phyloP scores from a whole-genome alignment of 163 green algal genomes.

The Scenedesmus sp. region DNA sequence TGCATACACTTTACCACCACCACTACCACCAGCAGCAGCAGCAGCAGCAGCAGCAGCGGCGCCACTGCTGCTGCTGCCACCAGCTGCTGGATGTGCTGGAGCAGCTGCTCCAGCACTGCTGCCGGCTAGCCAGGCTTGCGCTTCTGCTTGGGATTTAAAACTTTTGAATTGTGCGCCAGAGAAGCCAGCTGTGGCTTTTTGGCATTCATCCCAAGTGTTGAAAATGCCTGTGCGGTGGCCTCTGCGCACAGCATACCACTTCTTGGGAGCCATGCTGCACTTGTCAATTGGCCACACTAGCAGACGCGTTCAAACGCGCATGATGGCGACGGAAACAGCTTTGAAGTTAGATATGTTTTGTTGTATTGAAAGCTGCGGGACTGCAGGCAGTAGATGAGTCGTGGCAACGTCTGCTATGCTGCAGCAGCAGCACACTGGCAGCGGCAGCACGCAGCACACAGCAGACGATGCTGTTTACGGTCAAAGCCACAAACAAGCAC shows the following conservation, averaged over 20 bases:
- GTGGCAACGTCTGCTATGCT: background rate
- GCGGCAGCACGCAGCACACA: background rate
- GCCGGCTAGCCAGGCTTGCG: background rate
- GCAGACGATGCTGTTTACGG: background rate
- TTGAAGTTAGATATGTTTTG: background rate
- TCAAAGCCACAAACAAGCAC: no score
- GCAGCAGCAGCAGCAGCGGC: background rate
- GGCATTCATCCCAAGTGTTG: background rate
- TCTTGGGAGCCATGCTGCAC: background rate
- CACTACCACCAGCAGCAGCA: no score
- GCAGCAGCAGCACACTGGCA: background rate
- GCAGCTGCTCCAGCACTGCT: background rate
- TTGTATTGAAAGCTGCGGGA: no score
- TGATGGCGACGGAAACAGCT: no score
- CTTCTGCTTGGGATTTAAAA: background rate
- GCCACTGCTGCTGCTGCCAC: background rate
- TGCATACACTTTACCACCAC: conserved; percentile 14
- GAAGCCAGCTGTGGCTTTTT: background rate
- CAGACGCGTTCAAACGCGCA: background rate
- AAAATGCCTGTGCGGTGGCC: conserved; percentile 27
- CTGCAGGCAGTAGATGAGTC: background rate
- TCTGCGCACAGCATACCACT: conserved; percentile 40
- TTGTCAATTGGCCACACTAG: background rate
- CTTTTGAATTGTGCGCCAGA: conserved; percentile 25
- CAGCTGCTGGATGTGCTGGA: background rate